Conservation (phyloP, 805 yeast genomes). For the Sugiyamaella qingdaonensis region DNA sequence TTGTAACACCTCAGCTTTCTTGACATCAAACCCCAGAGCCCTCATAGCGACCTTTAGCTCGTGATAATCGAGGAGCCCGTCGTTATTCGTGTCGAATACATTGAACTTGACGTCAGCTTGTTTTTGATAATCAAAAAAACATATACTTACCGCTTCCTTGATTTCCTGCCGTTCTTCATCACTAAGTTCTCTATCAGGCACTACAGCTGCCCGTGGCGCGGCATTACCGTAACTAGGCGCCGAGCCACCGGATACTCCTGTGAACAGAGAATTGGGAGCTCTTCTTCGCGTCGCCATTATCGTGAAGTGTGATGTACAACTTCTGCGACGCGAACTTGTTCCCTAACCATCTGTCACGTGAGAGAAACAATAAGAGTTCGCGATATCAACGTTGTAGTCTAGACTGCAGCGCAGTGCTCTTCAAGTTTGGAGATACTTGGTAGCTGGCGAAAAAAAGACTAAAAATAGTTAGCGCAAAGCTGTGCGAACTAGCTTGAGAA, state of each 20-base stretch:
- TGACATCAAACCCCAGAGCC: constrained; percentile 86
- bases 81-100: constrained; percentile 87
- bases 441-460: too few species aligned
- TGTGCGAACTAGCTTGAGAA: too few species aligned
- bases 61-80: constrained; percentile 86
- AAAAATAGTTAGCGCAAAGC: too few species aligned
- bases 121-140: neutral
- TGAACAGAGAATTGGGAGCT: constrained; percentile 7
- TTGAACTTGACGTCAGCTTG: constrained; percentile 43
- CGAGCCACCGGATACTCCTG: neutral
- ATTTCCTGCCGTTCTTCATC: constrained; percentile 90
- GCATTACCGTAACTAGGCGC: neutral
- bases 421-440: too few species aligned
- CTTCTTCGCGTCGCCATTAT: constrained; percentile 10
- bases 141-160: constrained; percentile 62
- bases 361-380: too few species aligned
- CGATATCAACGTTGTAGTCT: too few species aligned
- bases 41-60: constrained; percentile 90
- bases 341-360: neutral
- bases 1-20: constrained; percentile 74
- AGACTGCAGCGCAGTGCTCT: too few species aligned
- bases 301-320: neutral
- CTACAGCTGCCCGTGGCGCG: neutral
- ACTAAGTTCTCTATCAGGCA: constrained; percentile 47
- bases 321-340: neutral